Percentiles rank a stretch among this genome's conserved stretches.
These are phyloP conservation scores for Eucalyptus sp. DNA, from an alignment of 345 rosid genomes.

Conservation along the genomic window DNA sequence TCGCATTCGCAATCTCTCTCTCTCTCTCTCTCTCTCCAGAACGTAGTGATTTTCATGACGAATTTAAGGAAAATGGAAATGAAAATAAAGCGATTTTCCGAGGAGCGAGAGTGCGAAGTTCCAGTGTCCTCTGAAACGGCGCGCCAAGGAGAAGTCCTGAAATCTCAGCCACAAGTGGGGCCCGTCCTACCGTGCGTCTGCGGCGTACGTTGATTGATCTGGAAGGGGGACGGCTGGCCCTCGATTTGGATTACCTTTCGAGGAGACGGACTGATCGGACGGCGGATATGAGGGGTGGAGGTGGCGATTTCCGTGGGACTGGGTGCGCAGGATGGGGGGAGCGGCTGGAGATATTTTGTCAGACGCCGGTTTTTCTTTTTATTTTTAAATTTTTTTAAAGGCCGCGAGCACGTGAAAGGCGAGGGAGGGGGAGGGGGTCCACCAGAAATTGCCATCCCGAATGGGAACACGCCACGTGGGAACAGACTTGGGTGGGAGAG, in stretches of 20 bases:
- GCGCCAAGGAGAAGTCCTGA: not conserved
- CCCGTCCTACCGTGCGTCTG: not conserved
- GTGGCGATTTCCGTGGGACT: not conserved
- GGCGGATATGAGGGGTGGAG: not conserved
- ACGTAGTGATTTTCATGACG: not conserved
- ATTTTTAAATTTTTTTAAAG: fast-evolving
- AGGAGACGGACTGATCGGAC: not conserved
- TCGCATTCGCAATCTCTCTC: not conserved
- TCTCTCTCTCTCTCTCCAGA: not conserved
- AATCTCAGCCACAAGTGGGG: not conserved
- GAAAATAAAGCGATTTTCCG: not conserved
- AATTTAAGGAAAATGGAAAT: not conserved
- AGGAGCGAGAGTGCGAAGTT: not conserved
- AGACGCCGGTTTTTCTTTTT: not conserved
- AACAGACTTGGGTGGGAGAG: no score
- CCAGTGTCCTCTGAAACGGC: not conserved
- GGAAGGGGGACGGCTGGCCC: not conserved
- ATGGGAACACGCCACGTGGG: conserved; percentile 5
- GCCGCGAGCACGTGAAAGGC: not conserved
- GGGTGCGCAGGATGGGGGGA: not conserved
- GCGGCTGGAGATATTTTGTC: not conserved
- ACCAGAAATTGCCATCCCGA: not conserved
- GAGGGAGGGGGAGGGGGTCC: not conserved
- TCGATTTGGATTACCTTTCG: not conserved
- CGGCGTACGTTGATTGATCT: not conserved